These are phyloP conservation scores for Candida berthetii DNA, from an alignment of 805 yeast genomes.

Conservation along the genomic window DNA sequence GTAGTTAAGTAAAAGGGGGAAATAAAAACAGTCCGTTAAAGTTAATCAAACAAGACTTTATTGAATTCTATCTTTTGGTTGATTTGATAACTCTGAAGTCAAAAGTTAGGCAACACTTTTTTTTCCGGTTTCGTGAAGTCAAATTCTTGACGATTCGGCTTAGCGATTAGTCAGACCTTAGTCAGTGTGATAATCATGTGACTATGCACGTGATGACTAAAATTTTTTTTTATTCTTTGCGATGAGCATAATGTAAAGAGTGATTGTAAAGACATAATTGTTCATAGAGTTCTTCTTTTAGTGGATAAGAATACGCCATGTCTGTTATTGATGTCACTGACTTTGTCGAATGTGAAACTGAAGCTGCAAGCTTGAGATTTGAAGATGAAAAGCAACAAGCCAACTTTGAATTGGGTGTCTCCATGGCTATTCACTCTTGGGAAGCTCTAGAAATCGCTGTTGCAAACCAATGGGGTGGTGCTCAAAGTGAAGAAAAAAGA, in stretches of 20 bases:
- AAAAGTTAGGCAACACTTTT: too few species aligned
- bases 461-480: conserved; percentile 93
- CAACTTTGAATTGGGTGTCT: conserved; percentile 86
- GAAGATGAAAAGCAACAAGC: conserved; percentile 66
- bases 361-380: conserved; percentile 32
- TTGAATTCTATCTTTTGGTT: too few species aligned
- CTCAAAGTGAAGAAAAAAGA: conserved; percentile 82
- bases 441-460: conserved; percentile 85
- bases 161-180: too few species aligned
- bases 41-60: too few species aligned
- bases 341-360: conserved; percentile 47
- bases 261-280: too few species aligned
- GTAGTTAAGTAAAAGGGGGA: too few species aligned
- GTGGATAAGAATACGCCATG: conserved; percentile 1
- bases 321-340: conserved; percentile 34
- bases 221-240: background rate
- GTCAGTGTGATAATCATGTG: background rate
- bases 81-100: too few species aligned
- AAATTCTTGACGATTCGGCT: too few species aligned
- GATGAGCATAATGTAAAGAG: background rate
- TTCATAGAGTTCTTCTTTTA: too few species aligned
- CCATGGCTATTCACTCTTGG: conserved; percentile 90
- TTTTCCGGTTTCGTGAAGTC: too few species aligned
- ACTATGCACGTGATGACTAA: background rate
- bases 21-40: too few species aligned